These are phyloP conservation scores for Amaranthus palmeri DNA, from an alignment of 148 eudicot species.

Conservation along the genomic window DNA sequence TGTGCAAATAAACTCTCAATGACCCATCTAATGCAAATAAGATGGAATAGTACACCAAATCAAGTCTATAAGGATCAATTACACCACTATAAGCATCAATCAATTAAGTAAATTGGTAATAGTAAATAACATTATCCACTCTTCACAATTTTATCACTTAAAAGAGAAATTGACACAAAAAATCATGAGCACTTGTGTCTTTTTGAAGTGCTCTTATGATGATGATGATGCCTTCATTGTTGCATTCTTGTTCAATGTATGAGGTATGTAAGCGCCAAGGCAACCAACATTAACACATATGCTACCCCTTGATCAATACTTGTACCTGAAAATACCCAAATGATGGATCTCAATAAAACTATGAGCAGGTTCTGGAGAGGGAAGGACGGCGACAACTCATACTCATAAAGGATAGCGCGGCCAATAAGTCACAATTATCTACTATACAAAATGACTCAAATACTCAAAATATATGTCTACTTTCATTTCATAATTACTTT, in stretches of 20 bases:
- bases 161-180: slow-evolving; percentile 13
- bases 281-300: slow-evolving; percentile 48
- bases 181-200: slow-evolving; percentile 14
- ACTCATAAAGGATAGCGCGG: too few relatives aligned
- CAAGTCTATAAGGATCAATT: slow-evolving; percentile 13
- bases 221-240: slow-evolving; percentile 14
- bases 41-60: slow-evolving; percentile 21
- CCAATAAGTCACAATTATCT: too few relatives aligned
- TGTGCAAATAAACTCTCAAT: slow-evolving; percentile 22
- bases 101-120: slow-evolving; percentile 21
- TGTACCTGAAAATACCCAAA: slow-evolving; percentile 36
- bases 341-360: background rate
- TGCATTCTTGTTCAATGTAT: slow-evolving; percentile 33
- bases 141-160: background rate
- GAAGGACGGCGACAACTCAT: too few relatives aligned
- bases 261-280: slow-evolving; percentile 54
- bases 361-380: too few relatives aligned
- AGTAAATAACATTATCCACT: slow-evolving; percentile 11
- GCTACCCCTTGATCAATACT: slow-evolving; percentile 58
- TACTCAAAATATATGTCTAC: too few relatives aligned
- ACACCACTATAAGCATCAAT: slow-evolving; percentile 14
- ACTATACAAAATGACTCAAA: too few relatives aligned
- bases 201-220: slow-evolving; percentile 3
- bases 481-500: too few relatives aligned
- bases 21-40: slow-evolving; percentile 20